These are phyloP conservation scores for Verticillium dahliae DNA, from an alignment of 2,329 filamentous ascomycete genomes.

Conservation along the genomic window DNA sequence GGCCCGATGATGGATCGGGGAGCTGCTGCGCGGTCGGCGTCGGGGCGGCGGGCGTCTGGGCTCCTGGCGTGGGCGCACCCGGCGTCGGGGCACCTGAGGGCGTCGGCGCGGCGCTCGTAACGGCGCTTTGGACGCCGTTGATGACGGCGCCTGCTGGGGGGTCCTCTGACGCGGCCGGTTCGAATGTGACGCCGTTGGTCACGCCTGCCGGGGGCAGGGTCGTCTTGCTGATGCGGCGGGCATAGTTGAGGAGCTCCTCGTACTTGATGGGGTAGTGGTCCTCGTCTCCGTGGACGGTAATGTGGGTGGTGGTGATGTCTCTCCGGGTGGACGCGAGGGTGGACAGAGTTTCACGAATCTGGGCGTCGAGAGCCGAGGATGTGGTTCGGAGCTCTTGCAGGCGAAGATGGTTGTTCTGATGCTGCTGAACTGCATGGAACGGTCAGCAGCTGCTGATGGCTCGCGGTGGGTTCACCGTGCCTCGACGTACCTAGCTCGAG, in stretches of 20 bases:
- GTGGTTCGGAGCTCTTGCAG: slow-evolving; percentile 63
- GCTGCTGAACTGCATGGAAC: slow-evolving; percentile 51
- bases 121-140: slow-evolving; percentile 11
- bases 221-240: slow-evolving; percentile 72
- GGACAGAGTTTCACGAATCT: slow-evolving; percentile 64
- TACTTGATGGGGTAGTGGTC: slow-evolving; percentile 56
- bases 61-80: neutral
- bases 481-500: slow-evolving; percentile 52
- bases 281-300: slow-evolving; percentile 45
- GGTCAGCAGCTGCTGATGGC: neutral
- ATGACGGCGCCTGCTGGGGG: slow-evolving; percentile 6
- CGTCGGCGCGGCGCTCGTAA: slow-evolving; percentile 16
- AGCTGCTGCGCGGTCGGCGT: slow-evolving; percentile 12
- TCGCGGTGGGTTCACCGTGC: neutral
- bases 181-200: slow-evolving; percentile 28
- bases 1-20: slow-evolving; percentile 8
- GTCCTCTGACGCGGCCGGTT: slow-evolving; percentile 7
- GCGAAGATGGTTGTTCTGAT: slow-evolving; percentile 68
- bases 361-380: slow-evolving; percentile 58
- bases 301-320: slow-evolving; percentile 60
- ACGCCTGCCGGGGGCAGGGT: slow-evolving; percentile 62
- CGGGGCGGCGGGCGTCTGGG: slow-evolving; percentile 3
- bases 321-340: slow-evolving; percentile 67
- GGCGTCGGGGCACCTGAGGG: slow-evolving; percentile 9
- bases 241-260: slow-evolving; percentile 69